Conservation (phyloP, 495 filamentous ascomycete genomes). For the Glutinoglossum americanum region DNA sequence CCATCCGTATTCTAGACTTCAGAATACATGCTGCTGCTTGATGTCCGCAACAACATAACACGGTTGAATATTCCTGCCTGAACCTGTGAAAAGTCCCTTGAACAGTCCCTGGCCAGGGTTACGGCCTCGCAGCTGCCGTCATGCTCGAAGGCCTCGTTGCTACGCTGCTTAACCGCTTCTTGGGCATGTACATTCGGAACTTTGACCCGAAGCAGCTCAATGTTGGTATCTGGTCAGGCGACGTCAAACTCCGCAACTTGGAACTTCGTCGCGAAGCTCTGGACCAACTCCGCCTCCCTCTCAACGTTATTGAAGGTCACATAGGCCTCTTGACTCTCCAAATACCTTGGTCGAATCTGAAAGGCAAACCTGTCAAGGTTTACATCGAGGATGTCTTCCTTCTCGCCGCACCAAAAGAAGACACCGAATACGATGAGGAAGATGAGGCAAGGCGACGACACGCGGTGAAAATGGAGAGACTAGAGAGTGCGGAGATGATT, state of each 20-base stretch:
- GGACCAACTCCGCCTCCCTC: constrained; percentile 82
- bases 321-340: constrained; percentile 72
- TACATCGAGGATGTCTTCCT: constrained; percentile 93
- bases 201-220: constrained; percentile 93
- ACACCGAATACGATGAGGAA: constrained; percentile 76
- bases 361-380: constrained; percentile 82
- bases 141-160: constrained; percentile 56
- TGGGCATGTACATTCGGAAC: constrained; percentile 99
- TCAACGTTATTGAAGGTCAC: constrained; percentile 92
- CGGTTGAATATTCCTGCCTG: background rate
- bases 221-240: constrained; percentile 93
- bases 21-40: background rate
- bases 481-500: constrained; percentile 83
- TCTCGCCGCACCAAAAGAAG: constrained; percentile 81
- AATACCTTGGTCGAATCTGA: constrained; percentile 91
- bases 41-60: background rate
- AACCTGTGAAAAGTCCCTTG: constrained; percentile 15
- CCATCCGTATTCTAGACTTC: background rate
- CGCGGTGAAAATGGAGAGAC: constrained; percentile 85
- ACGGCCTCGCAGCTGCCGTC: constrained; percentile 13
- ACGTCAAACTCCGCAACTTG: constrained; percentile 80
- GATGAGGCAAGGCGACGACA: constrained; percentile 72
- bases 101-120: background rate
- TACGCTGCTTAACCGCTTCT: constrained; percentile 88
- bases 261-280: constrained; percentile 85